These are phyloP conservation scores for Auxenochlorella protothecoides DNA, from an alignment of 139 green algal genomes.

Conservation along the genomic window DNA sequence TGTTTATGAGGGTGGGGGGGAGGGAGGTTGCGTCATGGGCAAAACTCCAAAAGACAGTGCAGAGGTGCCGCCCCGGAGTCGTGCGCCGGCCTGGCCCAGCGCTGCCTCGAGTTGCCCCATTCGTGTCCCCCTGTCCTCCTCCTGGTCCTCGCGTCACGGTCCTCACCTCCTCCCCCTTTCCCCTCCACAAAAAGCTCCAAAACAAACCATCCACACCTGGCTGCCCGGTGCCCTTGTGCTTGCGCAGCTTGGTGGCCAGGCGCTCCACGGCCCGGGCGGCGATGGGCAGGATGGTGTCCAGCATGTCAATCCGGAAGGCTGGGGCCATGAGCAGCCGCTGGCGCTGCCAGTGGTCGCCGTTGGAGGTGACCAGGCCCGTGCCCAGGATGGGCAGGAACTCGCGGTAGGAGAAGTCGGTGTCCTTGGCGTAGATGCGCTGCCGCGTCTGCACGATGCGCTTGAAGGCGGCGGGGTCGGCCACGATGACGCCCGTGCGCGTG, in stretches of 20 bases:
- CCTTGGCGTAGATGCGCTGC: slow-evolving; percentile 66
- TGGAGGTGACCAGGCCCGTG: slow-evolving; percentile 82
- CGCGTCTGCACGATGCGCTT: slow-evolving; percentile 69
- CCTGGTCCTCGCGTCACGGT: neutral
- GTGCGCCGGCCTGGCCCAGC: neutral
- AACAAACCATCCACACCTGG: neutral
- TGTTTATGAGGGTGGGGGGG: no score
- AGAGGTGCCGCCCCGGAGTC: neutral
- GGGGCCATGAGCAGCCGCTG: slow-evolving; percentile 78
- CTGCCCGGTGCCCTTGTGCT: slow-evolving; percentile 28
- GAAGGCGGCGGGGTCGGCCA: slow-evolving; percentile 50
- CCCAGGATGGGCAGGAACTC: slow-evolving; percentile 89
- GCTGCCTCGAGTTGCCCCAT: neutral
- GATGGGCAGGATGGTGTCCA: slow-evolving; percentile 80
- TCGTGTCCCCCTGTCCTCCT: no score
- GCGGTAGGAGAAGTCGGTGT: slow-evolving; percentile 69
- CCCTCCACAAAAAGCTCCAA: no score
- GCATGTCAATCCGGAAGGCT: slow-evolving; percentile 77
- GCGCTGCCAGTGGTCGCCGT: slow-evolving; percentile 80
- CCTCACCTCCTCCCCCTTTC: neutral
- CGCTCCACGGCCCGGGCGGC: slow-evolving; percentile 55
- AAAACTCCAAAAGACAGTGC: no score
- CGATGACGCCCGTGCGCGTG: slow-evolving; percentile 47
- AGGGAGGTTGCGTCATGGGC: no score
- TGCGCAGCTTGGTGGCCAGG: slow-evolving; percentile 63